Evolutionary conservation across 495 filamentous ascomycete species (phyloP), one percentile per base, ranked within the genome.

Genomic region (Annulohypoxylon nitens): DNA sequence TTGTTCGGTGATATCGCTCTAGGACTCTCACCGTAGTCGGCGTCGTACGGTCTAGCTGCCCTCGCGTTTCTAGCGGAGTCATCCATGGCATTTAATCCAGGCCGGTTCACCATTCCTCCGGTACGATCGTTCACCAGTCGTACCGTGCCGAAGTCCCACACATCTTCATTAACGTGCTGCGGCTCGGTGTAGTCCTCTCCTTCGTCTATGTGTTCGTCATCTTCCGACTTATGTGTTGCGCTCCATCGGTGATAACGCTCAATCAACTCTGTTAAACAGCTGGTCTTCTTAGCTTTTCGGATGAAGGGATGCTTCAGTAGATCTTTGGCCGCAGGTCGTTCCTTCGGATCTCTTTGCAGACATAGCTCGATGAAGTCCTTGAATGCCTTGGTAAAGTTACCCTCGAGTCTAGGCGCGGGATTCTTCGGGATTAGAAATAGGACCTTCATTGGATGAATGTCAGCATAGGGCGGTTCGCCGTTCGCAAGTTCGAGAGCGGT

Each of bases 371-470:
- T 89, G 79, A 99, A 98, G 47, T 97, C 95, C 80, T 97, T 98
- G 86, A 99, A 98, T 0, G 89, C 85, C 76, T 90, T 93, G 71
- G 89, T 94, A 79, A 96, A 99, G 68, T 93, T 90, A 8, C 96
- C 97, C 64, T 94, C 89, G 51, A 98, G 79, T 14, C 86, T 84
- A 7, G 96, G 96, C 12, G 96, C 91, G 12, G 93, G 88, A 66
- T 98, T 97, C 82, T 98, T 98, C 1, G 96, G 96, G 64, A 99
- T 98, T 64, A 98, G 84, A 79, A 99, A 98, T 26, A 99, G 80
- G 11, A 98, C 96, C 78, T 99, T 99, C 96, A 99, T 99, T 4
- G 96, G 96, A 79, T 99, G 96, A 39, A 98, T 98, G 75, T 97
- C 93, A 43, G 95, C 91, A 78, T 98, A 97, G 0, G 96, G 96